These are phyloP conservation scores for Torulaspora gathmanii DNA, from an alignment of 805 yeast species.

Conservation along the genomic window DNA sequence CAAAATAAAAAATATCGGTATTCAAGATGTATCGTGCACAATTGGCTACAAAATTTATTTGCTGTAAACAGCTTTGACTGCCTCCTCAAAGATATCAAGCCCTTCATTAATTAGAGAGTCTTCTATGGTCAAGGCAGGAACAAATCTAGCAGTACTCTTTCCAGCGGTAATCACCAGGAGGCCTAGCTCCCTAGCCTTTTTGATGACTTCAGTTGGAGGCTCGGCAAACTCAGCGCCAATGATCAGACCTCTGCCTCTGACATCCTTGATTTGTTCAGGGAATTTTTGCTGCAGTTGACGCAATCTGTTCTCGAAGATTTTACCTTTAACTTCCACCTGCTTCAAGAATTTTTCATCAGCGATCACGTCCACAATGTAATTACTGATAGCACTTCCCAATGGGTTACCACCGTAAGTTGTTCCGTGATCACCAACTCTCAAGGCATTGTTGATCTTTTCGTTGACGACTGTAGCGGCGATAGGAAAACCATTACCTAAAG, in stretches of 20 bases:
- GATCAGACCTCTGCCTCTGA: conserved; percentile 86
- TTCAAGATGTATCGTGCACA: neutral
- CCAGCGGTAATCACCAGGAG: conserved; percentile 88
- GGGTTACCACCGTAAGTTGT: conserved; percentile 98
- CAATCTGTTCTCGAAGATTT: conserved; percentile 49
- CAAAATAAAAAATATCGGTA: conserved; percentile 1
- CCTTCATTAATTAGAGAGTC: conserved; percentile 68
- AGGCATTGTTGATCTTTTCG: conserved; percentile 64
- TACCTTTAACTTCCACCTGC: conserved; percentile 57
- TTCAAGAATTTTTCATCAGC: conserved; percentile 55
- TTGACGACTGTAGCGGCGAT: conserved; percentile 90
- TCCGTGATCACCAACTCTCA: conserved; percentile 94
- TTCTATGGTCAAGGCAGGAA: conserved; percentile 85
- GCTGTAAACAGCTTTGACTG: conserved; percentile 35
- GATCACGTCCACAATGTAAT: conserved; percentile 66
- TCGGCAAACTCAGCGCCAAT: conserved; percentile 74
- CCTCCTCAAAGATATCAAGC: conserved; percentile 57
- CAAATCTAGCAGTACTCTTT: conserved; percentile 80
- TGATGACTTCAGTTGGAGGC: conserved; percentile 59
- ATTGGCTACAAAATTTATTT: neutral
- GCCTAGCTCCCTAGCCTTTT: conserved; percentile 71
- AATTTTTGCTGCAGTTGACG: conserved; percentile 47
- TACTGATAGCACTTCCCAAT: conserved; percentile 75
- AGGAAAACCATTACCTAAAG: conserved; percentile 95
- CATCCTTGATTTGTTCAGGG: conserved; percentile 57